Base-by-base conservation (phyloP, 805 yeast genomes). In the Candida verbasci region DNA sequence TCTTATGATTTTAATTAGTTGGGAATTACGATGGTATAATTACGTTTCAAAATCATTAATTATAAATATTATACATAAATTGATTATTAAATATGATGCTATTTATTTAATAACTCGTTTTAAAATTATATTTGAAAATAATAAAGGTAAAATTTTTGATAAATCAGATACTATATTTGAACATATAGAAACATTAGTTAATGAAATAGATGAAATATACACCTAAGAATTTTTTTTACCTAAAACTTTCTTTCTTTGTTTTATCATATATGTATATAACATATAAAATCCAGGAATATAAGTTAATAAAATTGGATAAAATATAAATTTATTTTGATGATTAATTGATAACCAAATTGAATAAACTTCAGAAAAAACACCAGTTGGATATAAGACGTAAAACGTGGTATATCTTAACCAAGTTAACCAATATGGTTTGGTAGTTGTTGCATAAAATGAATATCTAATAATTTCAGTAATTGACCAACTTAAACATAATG, bases 381-480 rank as follows among this genome's bases (percentile, higher is more conserved):
- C 98, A 15, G 83, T 59, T 14, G 98, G 98, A 53, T 93, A 93
- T 45, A 93, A 67, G 2, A 86, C 76, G 46, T 76, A 74, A 60
- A 93, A 93, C 18, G 86, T 64, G 44, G 85, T 84, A 70, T 93
- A 93, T 52, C 98, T 76, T 45, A 87, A 62, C 72, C 82, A 74
- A 14, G 80, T 74, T 46, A 91, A 68, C 53, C 65, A 55, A 25
- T 53, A 49, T 4, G 93, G 84, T 17, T 58, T 54, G 43, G 84
- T 60, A 47, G 79, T 79, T 37, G 82, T 70, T 6, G 94, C 89
- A 55, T 93, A 94, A 65, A 78, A 93, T 29, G 86, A 74, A 62
- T 93, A 93, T 56, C 98, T 74, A 39, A 89, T 81, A 30, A 86
- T 72, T 60, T 93, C 98, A n/a, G 97, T 86, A 36, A 86, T 50